phyloP scores from a whole-genome alignment of 2,329 filamentous ascomycete species.

The Remersonia thermophila region DNA sequence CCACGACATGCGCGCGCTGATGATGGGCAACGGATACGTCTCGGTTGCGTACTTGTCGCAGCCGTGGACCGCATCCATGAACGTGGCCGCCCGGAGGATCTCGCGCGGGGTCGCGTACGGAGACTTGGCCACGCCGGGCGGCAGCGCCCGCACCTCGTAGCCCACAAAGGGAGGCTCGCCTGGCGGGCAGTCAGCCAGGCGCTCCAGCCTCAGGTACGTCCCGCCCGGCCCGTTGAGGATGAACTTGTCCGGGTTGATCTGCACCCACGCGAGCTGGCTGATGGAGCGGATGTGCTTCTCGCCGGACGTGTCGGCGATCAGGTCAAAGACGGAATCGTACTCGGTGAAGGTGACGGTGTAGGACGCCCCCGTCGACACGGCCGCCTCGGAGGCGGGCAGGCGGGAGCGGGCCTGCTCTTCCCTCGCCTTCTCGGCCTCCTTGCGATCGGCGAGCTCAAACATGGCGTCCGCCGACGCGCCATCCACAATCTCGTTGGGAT shows the following conservation, averaged over 20 bases:
- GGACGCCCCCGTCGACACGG: conserved; percentile 8
- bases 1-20: conserved; percentile 58
- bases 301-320: conserved; percentile 68
- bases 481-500: conserved; percentile 65
- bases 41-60: conserved; percentile 68
- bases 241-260: conserved; percentile 56
- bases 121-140: conserved; percentile 31
- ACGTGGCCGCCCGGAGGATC: conserved; percentile 52
- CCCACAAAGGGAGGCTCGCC: conserved; percentile 26
- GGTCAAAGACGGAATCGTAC: conserved; percentile 83
- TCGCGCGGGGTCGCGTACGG: conserved; percentile 58
- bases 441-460: conserved; percentile 37
- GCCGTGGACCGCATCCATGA: conserved; percentile 68
- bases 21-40: conserved; percentile 54
- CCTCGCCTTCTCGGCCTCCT: conserved; percentile 30
- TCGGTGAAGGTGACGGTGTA: conserved; percentile 66
- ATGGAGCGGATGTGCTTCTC: conserved; percentile 68
- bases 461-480: conserved; percentile 53
- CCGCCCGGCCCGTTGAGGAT: conserved; percentile 54
- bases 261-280: conserved; percentile 73
- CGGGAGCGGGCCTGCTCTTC: conserved; percentile 13
- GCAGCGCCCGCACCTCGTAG: conserved; percentile 37
- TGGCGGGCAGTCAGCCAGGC: conserved; percentile 21
- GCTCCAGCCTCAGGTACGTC: conserved; percentile 46
- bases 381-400: neutral